These are phyloP conservation scores for Dictyostelium capitatum DNA, from an alignment of 78 protist species.

Conservation along the genomic window DNA sequence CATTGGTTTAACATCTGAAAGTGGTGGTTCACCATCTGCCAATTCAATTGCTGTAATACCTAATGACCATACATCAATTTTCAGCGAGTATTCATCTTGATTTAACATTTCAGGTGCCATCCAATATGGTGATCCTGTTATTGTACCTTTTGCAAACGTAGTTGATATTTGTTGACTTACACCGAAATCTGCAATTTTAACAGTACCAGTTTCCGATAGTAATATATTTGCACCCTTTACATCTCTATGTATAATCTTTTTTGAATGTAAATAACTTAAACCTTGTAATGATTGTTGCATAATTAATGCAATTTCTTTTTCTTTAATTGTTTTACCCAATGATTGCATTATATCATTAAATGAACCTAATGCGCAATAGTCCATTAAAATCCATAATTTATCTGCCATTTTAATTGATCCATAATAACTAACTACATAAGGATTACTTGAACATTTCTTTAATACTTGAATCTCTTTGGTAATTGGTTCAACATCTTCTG, in stretches of 20 bases:
- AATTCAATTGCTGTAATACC: constrained; percentile 88
- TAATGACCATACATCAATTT: constrained; percentile 97
- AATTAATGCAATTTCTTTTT: constrained; percentile 65
- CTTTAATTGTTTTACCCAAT: constrained; percentile 52
- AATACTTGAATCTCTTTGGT: constrained; percentile 82
- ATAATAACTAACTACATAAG: constrained; percentile 70
- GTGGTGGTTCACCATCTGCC: constrained; percentile 81
- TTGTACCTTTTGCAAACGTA: constrained; percentile 74
- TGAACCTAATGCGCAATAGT: constrained; percentile 90
- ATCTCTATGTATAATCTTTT: constrained; percentile 81
- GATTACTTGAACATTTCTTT: constrained; percentile 47
- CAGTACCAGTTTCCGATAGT: constrained; percentile 81
- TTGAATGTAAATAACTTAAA: constrained; percentile 55
- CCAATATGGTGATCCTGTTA: constrained; percentile 88
- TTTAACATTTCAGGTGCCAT: constrained; percentile 97
- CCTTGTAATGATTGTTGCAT: constrained; percentile 59
- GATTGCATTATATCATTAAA: constrained; percentile 83
- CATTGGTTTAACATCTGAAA: constrained; percentile 58
- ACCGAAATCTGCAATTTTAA: constrained; percentile 97
- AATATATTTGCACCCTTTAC: constrained; percentile 92
- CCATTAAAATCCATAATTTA: constrained; percentile 94
- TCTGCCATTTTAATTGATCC: constrained; percentile 66
- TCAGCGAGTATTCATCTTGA: constrained; percentile 39
- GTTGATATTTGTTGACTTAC: constrained; percentile 88
- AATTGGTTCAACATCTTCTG: constrained; percentile 91